Conservation (phyloP, 2,329 filamentous ascomycete genomes). For the Amesomyces nigricolor region DNA sequence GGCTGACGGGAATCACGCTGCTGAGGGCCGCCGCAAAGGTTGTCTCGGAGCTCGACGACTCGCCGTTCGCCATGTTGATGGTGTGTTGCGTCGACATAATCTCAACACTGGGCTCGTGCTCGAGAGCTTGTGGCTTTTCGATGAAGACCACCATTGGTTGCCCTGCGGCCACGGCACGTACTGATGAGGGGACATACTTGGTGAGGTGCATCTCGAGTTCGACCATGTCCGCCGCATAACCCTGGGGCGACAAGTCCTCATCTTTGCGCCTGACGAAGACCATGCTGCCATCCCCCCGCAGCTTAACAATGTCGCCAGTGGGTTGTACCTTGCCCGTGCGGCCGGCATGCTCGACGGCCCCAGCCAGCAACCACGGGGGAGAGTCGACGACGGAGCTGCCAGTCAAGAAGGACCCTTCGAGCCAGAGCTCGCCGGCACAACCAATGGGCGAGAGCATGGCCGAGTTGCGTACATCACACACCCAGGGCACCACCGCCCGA, state of each 20-base stretch:
- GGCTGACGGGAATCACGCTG: constrained; percentile 25
- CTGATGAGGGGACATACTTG: constrained; percentile 31
- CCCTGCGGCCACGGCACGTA: constrained; percentile 25
- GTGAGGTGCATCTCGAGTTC: constrained; percentile 37
- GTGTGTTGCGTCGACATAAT: background rate
- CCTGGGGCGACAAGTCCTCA: constrained; percentile 29
- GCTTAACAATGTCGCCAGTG: constrained; percentile 29
- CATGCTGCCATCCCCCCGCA: constrained; percentile 26
- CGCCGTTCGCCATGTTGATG: background rate
- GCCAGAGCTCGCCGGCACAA: constrained; percentile 34
- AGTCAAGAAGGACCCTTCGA: constrained; percentile 35
- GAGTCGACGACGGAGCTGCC: constrained; percentile 26
- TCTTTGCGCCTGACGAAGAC: constrained; percentile 29
- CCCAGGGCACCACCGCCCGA: constrained; percentile 31
- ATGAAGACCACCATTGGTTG: constrained; percentile 37
- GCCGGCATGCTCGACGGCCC: constrained; percentile 30
- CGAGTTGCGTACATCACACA: constrained; percentile 30
- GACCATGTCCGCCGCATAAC: constrained; percentile 35
- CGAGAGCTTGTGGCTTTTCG: constrained; percentile 42
- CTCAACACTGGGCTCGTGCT: constrained; percentile 24
- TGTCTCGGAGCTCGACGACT: background rate
- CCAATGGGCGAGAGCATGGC: constrained; percentile 37
- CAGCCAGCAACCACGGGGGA: constrained; percentile 33
- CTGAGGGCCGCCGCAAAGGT: constrained; percentile 2
- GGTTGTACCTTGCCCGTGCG: constrained; percentile 27